phyloP scores from a whole-genome alignment of 2,329 filamentous ascomycete genomes.

The Fusarium sp. region DNA sequence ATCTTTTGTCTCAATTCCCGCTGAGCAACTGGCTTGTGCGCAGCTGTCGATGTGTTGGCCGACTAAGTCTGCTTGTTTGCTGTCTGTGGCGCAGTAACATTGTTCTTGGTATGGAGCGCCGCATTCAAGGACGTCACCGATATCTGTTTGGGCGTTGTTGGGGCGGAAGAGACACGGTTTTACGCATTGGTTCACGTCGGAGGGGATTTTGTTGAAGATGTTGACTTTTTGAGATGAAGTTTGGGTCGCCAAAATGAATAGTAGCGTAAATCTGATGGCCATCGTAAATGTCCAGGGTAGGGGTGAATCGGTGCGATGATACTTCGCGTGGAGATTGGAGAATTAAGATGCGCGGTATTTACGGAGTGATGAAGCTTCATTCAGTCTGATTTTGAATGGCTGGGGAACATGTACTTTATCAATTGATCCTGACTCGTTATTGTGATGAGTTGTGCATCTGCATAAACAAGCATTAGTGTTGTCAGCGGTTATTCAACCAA shows the following conservation, averaged over 20 bases:
- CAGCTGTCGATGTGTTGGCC: slow-evolving; percentile 9
- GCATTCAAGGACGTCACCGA: neutral
- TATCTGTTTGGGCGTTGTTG: neutral
- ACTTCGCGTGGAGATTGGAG: too few species aligned
- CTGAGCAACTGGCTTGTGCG: slow-evolving; percentile 5
- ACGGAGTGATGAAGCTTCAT: neutral
- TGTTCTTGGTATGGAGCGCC: neutral
- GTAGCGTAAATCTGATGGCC: fast-evolving
- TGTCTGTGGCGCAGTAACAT: neutral
- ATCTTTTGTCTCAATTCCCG: neutral
- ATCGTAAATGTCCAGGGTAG: neutral
- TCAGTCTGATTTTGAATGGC: neutral
- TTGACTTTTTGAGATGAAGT: neutral
- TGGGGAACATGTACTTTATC: neutral
- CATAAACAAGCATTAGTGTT: neutral
- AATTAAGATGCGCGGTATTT: neutral
- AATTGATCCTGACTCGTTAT: neutral
- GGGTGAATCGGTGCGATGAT: neutral
- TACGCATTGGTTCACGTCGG: neutral
- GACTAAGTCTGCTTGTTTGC: neutral
- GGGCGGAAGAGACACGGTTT: slow-evolving; percentile 10
- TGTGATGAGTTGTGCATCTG: neutral
- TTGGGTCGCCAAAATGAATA: neutral
- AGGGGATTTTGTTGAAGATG: neutral
- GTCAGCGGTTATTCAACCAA: slow-evolving; percentile 1